Conservation (phyloP, 1,139 yeast genomes). For the Yamadazyma oceani region DNA sequence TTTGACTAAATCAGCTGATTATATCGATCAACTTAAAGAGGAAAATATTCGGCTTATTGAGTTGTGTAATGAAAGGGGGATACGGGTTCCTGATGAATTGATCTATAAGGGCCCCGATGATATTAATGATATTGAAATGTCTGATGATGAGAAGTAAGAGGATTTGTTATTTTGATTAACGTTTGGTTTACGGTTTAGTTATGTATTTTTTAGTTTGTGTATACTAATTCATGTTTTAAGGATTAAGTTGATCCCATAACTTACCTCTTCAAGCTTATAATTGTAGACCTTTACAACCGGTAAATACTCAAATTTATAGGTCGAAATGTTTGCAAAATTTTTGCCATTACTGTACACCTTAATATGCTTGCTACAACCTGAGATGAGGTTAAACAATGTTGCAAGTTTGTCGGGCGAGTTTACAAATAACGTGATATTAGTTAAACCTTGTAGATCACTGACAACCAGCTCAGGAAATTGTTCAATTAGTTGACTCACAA, state of each 20-base stretch:
- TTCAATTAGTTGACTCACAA: slow-evolving; percentile 1
- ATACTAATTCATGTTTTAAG: slow-evolving; percentile 15
- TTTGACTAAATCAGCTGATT: slow-evolving; percentile 47
- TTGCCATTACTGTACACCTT: slow-evolving; percentile 11
- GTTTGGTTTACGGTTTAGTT: background rate
- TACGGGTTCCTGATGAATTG: slow-evolving; percentile 38
- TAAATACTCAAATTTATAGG: slow-evolving; percentile 20
- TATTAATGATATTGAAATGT: slow-evolving; percentile 9
- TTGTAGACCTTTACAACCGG: slow-evolving; percentile 28
- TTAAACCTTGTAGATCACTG: slow-evolving; percentile 7
- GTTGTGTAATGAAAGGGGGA: slow-evolving; percentile 35
- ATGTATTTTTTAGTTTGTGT: slow-evolving; percentile 1
- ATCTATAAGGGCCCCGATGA: slow-evolving; percentile 41
- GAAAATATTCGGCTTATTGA: slow-evolving; percentile 40
- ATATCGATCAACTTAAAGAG: slow-evolving; percentile 40
- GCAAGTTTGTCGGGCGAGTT: slow-evolving; percentile 12
- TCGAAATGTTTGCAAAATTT: slow-evolving; percentile 1
- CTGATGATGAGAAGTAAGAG: slow-evolving; percentile 2
- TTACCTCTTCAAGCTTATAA: slow-evolving; percentile 19
- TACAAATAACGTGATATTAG: slow-evolving; percentile 10
- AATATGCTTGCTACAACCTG: slow-evolving; percentile 1
- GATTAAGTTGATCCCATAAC: slow-evolving; percentile 24
- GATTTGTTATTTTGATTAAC: too few species aligned
- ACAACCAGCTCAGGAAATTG: slow-evolving; percentile 5
- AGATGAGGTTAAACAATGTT: slow-evolving; percentile 9